Conservation (phyloP, 768 basidiomycete species). For the Suillus americanus region DNA sequence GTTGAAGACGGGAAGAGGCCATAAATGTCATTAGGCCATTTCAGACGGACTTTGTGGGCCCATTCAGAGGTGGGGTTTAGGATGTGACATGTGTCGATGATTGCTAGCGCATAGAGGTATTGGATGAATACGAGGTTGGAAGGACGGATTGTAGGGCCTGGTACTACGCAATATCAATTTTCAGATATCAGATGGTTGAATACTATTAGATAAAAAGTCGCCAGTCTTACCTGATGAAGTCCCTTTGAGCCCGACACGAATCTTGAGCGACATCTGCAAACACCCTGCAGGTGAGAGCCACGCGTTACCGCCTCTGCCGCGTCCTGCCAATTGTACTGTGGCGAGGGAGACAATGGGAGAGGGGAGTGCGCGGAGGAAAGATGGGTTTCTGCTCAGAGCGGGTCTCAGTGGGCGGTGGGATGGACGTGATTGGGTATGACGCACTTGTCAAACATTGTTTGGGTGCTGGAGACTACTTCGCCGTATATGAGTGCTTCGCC, state of each 20-base stretch:
- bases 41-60: slow-evolving; percentile 68
- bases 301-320: slow-evolving; percentile 84
- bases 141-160: slow-evolving; percentile 26
- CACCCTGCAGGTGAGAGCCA: slow-evolving; percentile 95
- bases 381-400: slow-evolving; percentile 61
- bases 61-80: slow-evolving; percentile 45
- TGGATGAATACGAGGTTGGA: slow-evolving; percentile 88
- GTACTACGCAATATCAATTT: not conserved
- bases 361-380: slow-evolving; percentile 65
- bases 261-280: slow-evolving; percentile 57
- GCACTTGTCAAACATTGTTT: slow-evolving; percentile 91
- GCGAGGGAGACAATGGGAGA: slow-evolving; percentile 82
- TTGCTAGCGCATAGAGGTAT: slow-evolving; percentile 87
- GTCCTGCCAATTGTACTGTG: slow-evolving; percentile 81
- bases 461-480: slow-evolving; percentile 91
- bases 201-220: no score
- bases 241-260: slow-evolving; percentile 22
- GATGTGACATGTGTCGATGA: slow-evolving; percentile 75
- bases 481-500: slow-evolving; percentile 85
- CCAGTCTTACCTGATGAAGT: slow-evolving; percentile 10
- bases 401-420: not conserved
- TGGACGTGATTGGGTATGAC: slow-evolving; percentile 23
- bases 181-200: not conserved
- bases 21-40: slow-evolving; percentile 99
- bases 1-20: slow-evolving; percentile 47